Evolutionary conservation across 73 alveolate genomes (phyloP).

Genomic region (Tetrahymena borealis): DNA sequence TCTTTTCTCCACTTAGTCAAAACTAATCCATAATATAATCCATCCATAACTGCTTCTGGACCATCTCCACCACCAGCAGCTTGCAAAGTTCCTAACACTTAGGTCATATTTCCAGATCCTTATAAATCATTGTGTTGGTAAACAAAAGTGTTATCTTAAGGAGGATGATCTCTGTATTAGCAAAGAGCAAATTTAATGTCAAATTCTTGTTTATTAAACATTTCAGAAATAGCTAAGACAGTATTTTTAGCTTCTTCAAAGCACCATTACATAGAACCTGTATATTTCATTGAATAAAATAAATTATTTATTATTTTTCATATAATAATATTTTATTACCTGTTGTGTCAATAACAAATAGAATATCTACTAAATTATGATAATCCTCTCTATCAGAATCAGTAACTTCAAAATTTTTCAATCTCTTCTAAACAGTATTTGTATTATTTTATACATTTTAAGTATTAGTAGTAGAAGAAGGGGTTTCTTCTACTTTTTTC

Average conservation of each 20-base stretch:
- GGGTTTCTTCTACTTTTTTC: not conserved
- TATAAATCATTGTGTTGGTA: constrained; percentile 51
- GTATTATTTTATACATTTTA: too few species aligned
- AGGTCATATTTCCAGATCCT: constrained; percentile 42
- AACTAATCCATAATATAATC: constrained; percentile 58
- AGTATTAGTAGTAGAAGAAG: not conserved
- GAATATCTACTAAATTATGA: constrained; percentile 44
- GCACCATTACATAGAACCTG: constrained; percentile 61
- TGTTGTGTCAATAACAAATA: constrained; percentile 62
- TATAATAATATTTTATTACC: too few species aligned
- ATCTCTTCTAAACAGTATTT: not conserved
- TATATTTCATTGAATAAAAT: not conserved
- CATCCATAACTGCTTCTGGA: constrained; percentile 78
- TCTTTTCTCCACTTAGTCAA: constrained; percentile 69
- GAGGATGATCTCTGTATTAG: constrained; percentile 78
- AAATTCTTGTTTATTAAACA: constrained; percentile 36
- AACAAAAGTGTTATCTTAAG: constrained; percentile 52
- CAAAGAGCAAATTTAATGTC: constrained; percentile 55
- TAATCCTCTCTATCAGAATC: not conserved
- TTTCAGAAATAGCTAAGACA: constrained; percentile 46
- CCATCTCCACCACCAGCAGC: constrained; percentile 75
- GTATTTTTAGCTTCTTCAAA: constrained; percentile 60
- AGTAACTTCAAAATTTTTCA: not conserved
- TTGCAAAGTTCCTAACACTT: constrained; percentile 38
- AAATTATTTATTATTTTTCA: not conserved